Base-by-base conservation (phyloP, 495 filamentous ascomycete species). In the Hypomontagnella monticulosa region DNA sequence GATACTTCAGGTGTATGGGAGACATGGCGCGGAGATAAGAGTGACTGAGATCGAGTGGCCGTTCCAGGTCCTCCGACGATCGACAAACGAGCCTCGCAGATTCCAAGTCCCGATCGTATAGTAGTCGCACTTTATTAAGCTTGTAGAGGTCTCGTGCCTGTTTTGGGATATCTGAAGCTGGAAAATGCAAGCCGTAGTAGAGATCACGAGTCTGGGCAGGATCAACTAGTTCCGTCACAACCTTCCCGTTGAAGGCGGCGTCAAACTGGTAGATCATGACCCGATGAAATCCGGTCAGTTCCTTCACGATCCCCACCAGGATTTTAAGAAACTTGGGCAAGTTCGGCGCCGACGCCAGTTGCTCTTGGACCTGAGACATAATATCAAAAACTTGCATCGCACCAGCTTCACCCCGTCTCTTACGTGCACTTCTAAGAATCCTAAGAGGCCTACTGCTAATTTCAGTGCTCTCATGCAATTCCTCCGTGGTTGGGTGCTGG, bases 261-360 rank as follows among this genome's bases (percentile, higher is more conserved):
- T 98, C 93, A 63, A 97, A 98, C 69, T 96, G 93, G 74, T 97
- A 97, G 12, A 98, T 84, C 89, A 97, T 90, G 8, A 97, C 90
- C 1, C 93, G 90, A 67, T 97, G 93, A 66, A 97, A 98, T 0
- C 93, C 93, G 0, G 92, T 96, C 27, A 98, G 74, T 61, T 97
- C 93, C 70, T 96, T 93, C 16, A 95, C 79, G 20, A 88, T 87
- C n/a, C 91, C 90, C 0, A 93, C 87, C 33, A 92, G 67, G 36
- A 92, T 82, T 66, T 91, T 91, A 5, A 93, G 75, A 56, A 93
- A 91, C 12, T 51, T 74, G 9, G 90, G 88, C 6, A 95, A 77
- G 57, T 83, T 87, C 27, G 86, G 81, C 6, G 91, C 88, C 7
- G 84, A 85, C 16, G 89, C 83, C 15, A 95, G 79, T 71, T 91